Conservation (phyloP, 352 stramenopile genomes). For the Phytophthora fragariae region DNA sequence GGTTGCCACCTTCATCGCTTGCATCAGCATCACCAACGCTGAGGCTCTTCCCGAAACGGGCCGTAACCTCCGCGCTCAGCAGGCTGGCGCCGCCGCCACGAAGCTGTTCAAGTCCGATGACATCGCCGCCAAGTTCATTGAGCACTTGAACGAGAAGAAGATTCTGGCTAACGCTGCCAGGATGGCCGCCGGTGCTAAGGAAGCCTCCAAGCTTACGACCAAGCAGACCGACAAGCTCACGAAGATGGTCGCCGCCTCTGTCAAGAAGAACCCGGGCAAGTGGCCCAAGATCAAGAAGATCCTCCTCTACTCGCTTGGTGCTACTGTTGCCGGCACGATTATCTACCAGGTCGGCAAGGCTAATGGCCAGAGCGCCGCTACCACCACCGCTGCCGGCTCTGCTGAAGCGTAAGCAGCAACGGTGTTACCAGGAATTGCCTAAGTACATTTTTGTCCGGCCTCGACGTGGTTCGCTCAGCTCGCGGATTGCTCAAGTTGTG, state of each 20-base stretch:
- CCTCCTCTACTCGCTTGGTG: neutral
- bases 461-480: too few relatives aligned
- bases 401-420: too few relatives aligned
- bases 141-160: neutral
- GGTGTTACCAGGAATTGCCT: too few relatives aligned
- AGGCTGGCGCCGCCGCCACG: neutral
- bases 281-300: constrained; percentile 1
- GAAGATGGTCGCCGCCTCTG: neutral
- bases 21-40: constrained; percentile 3
- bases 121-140: neutral
- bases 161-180: neutral
- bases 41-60: neutral
- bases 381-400: too few relatives aligned
- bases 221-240: neutral
- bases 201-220: neutral
- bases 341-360: neutral
- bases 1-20: constrained; percentile 3
- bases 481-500: too few relatives aligned
- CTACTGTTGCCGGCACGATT: neutral
- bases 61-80: neutral
- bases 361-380: too few relatives aligned
- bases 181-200: neutral
- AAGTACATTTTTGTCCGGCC: too few relatives aligned
- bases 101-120: neutral
- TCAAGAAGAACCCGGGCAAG: neutral